Conservation (phyloP, 495 filamentous ascomycete genomes). For the Cercophora samala region DNA sequence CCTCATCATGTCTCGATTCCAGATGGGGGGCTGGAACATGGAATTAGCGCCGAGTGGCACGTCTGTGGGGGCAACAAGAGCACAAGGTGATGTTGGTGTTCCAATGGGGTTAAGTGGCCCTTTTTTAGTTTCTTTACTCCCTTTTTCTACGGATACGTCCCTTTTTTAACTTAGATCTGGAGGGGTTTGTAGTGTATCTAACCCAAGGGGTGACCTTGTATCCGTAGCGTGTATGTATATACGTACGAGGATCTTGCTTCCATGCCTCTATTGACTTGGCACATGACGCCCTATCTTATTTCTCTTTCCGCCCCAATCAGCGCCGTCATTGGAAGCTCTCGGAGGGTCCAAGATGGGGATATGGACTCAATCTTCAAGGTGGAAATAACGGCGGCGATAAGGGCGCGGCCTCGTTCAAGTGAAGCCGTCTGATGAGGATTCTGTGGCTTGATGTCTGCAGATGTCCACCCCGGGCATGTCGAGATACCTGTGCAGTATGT, state of each 20-base stretch:
- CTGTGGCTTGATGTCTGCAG: background rate
- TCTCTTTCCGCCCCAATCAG: background rate
- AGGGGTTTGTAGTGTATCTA: too few species aligned
- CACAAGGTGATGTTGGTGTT: background rate
- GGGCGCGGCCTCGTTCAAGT: background rate
- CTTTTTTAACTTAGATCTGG: background rate
- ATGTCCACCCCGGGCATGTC: background rate
- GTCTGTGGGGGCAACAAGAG: background rate
- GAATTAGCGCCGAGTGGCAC: background rate
- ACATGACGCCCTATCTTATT: background rate
- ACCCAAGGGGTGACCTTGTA: too few species aligned
- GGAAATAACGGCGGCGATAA: background rate
- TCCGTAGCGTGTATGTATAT: background rate
- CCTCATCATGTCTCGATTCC: background rate
- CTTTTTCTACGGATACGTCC: background rate
- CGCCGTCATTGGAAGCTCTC: background rate
- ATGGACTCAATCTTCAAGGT: background rate
- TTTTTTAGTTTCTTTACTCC: background rate
- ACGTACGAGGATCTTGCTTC: background rate
- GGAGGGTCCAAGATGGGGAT: background rate
- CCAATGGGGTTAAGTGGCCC: background rate
- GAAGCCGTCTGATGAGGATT: background rate
- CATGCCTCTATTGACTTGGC: background rate
- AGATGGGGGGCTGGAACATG: background rate
- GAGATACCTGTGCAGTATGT: background rate